Conservation (phyloP, 2,329 filamentous ascomycete genomes). For the Aspergillus sp. region DNA sequence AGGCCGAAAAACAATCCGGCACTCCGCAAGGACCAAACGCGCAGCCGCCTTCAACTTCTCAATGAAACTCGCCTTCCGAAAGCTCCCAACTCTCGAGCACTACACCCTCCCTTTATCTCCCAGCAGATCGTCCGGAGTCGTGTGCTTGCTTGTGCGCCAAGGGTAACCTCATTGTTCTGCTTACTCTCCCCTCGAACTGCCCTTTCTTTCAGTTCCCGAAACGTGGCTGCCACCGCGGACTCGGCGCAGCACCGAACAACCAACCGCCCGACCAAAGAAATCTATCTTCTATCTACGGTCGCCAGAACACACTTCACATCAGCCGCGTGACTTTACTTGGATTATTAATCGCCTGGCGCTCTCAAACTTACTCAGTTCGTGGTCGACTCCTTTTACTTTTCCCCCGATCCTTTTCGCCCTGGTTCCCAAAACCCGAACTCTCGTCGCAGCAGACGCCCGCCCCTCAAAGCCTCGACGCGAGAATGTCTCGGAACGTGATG, state of each 20-base stretch:
- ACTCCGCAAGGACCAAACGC: conserved; percentile 10
- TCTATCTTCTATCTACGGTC: neutral
- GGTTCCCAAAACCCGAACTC: neutral
- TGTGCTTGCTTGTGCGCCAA: neutral
- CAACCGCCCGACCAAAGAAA: neutral
- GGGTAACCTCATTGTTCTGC: conserved; percentile 1
- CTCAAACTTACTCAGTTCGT: neutral
- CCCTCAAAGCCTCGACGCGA: neutral
- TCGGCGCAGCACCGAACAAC: conserved; percentile 19
- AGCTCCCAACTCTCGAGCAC: neutral
- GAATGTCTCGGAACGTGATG: conserved; percentile 46
- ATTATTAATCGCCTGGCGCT: neutral
- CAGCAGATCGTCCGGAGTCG: neutral
- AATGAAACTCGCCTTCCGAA: conserved; percentile 10
- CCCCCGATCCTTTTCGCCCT: neutral
- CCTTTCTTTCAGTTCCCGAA: conserved; percentile 1
- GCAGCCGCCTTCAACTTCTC: conserved; percentile 8
- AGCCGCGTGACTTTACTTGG: neutral
- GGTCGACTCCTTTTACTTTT: neutral
- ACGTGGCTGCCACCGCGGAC: conserved; percentile 18
- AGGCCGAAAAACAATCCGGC: conserved; percentile 7
- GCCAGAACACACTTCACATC: neutral
- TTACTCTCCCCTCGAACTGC: neutral
- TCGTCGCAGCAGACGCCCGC: neutral
- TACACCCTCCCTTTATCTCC: neutral